Evolutionary conservation across 1,284 basidiomycete genomes (phyloP).

Genomic region (Tilletia walkeri): DNA sequence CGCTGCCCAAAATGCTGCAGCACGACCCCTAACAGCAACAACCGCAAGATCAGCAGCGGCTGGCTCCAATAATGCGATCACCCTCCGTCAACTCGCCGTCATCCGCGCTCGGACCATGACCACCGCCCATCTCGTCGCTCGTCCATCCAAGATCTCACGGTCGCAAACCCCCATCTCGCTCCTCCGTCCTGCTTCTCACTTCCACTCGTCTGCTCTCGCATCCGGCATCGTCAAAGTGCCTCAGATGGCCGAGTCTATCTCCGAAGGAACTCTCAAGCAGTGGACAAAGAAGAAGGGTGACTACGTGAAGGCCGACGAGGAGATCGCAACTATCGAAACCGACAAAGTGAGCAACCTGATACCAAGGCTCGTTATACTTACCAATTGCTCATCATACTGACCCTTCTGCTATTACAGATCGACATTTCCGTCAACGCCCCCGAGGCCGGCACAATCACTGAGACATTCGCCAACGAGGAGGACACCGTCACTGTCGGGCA

Average conservation of each 20-base stretch:
- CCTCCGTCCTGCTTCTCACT: too few relatives aligned
- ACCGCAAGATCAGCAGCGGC: neutral
- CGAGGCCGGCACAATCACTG: conserved; percentile 79
- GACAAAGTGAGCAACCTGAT: conserved; percentile 81
- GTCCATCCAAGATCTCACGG: too few relatives aligned
- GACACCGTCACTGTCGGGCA: conserved; percentile 92
- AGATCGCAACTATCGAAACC: conserved; percentile 96
- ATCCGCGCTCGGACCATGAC: neutral
- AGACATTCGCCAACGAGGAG: conserved; percentile 84
- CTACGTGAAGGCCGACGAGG: conserved; percentile 84
- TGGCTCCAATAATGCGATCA: neutral
- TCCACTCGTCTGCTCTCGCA: conserved; percentile 28
- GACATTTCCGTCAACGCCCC: conserved; percentile 97
- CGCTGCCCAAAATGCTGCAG: neutral
- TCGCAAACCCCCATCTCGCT: too few relatives aligned
- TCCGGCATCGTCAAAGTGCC: conserved; percentile 78
- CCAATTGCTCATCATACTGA: neutral
- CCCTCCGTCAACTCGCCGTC: neutral
- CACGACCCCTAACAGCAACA: neutral
- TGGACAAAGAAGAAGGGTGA: conserved; percentile 95
- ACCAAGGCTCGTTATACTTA: neutral
- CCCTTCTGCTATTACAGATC: conserved; percentile 64
- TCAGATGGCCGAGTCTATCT: conserved; percentile 98
- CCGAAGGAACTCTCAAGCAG: conserved; percentile 91
- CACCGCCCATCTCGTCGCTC: neutral